Conservation (phyloP, 2,329 filamentous ascomycete genomes). For the Aureobasidium namibiae region DNA sequence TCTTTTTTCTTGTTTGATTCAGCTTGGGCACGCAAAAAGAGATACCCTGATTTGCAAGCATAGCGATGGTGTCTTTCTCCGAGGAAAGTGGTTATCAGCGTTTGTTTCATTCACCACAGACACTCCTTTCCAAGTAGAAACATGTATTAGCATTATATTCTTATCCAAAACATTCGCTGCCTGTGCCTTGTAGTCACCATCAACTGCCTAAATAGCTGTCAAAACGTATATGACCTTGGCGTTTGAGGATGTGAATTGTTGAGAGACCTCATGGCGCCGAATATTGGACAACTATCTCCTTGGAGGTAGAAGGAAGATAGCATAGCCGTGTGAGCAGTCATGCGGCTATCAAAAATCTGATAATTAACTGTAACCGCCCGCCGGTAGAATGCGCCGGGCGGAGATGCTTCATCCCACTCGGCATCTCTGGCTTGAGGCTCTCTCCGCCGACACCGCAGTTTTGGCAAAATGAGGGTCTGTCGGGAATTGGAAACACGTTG, state of each 20-base stretch:
- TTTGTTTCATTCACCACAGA: neutral
- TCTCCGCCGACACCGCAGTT: constrained; percentile 1
- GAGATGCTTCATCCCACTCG: neutral
- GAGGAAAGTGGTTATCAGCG: neutral
- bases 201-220: neutral
- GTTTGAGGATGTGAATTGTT: neutral
- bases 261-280: neutral
- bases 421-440: neutral
- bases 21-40: neutral
- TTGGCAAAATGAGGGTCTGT: neutral
- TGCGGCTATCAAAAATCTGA: constrained; percentile 6
- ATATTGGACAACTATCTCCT: neutral
- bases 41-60: constrained; percentile 11
- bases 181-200: neutral
- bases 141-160: neutral
- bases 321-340: neutral
- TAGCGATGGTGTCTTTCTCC: constrained; percentile 1
- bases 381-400: constrained; percentile 10
- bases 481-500: neutral
- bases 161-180: neutral
- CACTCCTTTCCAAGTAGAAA: neutral
- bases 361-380: no score
- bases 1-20: neutral
- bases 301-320: neutral
- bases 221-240: no score